Evolutionary conservation across 306 rosid species (phyloP).

Genomic region (Casuarina equisetifolia): DNA sequence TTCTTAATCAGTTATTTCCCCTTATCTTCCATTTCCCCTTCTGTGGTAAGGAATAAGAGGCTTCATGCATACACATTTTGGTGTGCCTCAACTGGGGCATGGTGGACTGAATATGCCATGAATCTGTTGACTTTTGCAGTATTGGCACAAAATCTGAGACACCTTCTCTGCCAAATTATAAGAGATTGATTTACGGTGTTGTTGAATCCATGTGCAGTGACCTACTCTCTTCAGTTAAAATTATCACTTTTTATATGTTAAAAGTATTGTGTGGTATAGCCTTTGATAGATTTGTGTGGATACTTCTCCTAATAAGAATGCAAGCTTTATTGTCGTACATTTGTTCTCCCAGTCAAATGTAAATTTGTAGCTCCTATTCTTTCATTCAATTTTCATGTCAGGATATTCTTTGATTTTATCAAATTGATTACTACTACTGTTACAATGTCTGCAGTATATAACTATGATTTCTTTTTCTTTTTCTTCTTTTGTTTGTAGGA

Average conservation of each 20-base stretch:
- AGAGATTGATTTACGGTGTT: background rate
- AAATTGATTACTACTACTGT: background rate
- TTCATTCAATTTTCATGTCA: background rate
- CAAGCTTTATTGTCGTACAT: background rate
- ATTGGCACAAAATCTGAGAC: background rate
- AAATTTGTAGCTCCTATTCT: background rate
- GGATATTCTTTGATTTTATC: background rate
- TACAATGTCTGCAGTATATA: background rate
- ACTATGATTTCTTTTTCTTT: slow-evolving; percentile 1
- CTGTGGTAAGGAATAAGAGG: background rate
- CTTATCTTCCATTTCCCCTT: background rate
- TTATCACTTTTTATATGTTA: background rate
- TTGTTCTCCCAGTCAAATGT: background rate
- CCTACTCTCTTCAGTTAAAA: background rate
- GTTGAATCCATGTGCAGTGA: background rate
- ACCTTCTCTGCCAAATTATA: background rate
- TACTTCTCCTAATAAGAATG: background rate
- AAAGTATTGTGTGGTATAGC: background rate
- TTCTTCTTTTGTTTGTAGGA: slow-evolving; percentile 44
- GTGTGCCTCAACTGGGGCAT: background rate
- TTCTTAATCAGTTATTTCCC: background rate
- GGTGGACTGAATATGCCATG: background rate
- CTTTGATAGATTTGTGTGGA: background rate
- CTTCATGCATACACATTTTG: background rate
- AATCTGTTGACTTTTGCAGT: background rate